Percentiles rank a stretch among this genome's conserved stretches.
Evolutionary conservation across 2,329 filamentous ascomycete species (phyloP).

Genomic region (Lasiodiplodia theobromae): DNA sequence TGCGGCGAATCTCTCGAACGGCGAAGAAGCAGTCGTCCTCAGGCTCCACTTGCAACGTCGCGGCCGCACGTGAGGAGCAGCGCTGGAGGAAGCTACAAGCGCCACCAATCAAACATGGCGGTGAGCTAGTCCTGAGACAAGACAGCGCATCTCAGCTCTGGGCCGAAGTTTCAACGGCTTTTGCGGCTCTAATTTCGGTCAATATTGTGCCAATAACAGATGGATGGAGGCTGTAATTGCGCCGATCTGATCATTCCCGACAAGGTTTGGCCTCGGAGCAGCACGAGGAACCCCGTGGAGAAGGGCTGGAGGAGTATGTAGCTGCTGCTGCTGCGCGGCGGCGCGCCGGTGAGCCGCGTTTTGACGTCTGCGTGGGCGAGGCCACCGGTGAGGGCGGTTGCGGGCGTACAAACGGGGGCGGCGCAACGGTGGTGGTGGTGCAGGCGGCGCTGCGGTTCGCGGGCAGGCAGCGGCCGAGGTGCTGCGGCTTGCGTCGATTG

Average conservation of each 20-base stretch:
- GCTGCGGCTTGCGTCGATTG: conserved; percentile 2
- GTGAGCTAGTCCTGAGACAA: conserved; percentile 28
- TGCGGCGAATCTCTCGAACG: conserved; percentile 7
- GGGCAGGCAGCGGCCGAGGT: not conserved
- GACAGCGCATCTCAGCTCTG: conserved; percentile 9
- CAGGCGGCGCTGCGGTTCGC: conserved; percentile 11
- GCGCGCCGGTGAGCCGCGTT: conserved; percentile 19
- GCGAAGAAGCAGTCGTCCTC: not conserved
- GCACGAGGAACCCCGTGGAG: conserved; percentile 4
- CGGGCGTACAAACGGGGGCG: conserved; percentile 17
- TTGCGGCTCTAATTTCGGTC: conserved; percentile 28
- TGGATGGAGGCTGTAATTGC: conserved; percentile 20
- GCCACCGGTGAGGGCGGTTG: conserved; percentile 6
- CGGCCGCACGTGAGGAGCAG: conserved; percentile 12
- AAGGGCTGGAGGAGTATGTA: not conserved
- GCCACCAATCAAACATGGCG: conserved; percentile 27
- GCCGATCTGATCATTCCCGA: conserved; percentile 24
- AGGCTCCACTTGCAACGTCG: conserved; percentile 11
- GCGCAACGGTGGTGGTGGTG: conserved; percentile 18
- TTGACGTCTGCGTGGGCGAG: conserved; percentile 1
- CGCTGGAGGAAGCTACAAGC: conserved; percentile 11
- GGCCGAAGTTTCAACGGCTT: conserved; percentile 27
- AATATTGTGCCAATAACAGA: conserved; percentile 26
- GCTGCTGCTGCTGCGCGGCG: not conserved
- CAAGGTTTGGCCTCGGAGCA: conserved; percentile 18